Percentiles rank a stretch among this genome's conserved stretches.
phyloP scores from a whole-genome alignment of 164 flowering plant genomes.

The Saururus chinensis region DNA sequence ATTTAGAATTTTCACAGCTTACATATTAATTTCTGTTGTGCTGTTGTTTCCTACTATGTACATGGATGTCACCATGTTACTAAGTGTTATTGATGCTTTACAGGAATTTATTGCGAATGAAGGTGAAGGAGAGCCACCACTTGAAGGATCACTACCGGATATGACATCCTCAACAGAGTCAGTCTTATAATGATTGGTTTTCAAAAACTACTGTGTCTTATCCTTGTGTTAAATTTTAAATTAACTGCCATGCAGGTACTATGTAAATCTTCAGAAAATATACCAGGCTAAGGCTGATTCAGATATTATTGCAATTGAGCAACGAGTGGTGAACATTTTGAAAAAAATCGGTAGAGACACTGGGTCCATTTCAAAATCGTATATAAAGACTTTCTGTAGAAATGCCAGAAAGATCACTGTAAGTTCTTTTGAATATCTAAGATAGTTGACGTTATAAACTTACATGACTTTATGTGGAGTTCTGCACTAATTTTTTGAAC shows the following conservation, averaged over 20 bases:
- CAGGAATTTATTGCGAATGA: slow-evolving; percentile 90
- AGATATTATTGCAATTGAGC: slow-evolving; percentile 64
- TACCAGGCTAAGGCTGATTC: slow-evolving; percentile 96
- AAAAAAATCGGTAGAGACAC: slow-evolving; percentile 81
- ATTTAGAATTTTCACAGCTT: too few species aligned
- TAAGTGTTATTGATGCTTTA: background rate
- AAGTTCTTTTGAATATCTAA: slow-evolving; percentile 11
- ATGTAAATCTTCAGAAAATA: slow-evolving; percentile 78
- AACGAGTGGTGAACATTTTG: slow-evolving; percentile 48
- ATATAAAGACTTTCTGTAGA: slow-evolving; percentile 70
- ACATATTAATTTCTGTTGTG: background rate
- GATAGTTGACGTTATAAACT: background rate
- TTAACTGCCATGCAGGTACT: slow-evolving; percentile 45
- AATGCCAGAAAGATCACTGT: slow-evolving; percentile 88
- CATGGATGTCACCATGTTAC: background rate
- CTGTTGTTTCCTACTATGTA: background rate
- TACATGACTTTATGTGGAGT: too few species aligned
- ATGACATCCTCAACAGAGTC: slow-evolving; percentile 99
- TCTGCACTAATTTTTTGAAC: too few species aligned
- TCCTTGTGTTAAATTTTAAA: slow-evolving; percentile 5
- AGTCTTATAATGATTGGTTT: slow-evolving; percentile 19
- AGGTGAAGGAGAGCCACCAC: slow-evolving; percentile 90
- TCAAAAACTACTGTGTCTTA: background rate
- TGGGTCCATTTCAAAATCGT: slow-evolving; percentile 49
- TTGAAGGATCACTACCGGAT: slow-evolving; percentile 95